Evolutionary conservation across 2,329 filamentous ascomycete genomes (phyloP), one percentile per base, ranked within the genome.

Genomic region (Talaromyces amestolkiae): DNA sequence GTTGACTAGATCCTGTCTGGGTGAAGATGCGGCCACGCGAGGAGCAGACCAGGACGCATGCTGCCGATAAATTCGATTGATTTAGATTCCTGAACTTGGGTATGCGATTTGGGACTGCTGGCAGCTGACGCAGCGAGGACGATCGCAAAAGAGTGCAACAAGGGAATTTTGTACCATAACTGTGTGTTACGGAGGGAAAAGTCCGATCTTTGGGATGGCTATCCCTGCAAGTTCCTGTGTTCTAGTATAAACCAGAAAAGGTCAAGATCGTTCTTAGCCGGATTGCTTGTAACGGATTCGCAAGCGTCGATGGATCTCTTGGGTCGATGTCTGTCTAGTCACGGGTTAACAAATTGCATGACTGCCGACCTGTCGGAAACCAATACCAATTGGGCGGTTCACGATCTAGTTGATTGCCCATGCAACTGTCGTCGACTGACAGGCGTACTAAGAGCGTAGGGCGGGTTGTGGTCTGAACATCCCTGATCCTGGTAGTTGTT

Each of bases 301-400:
- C 6, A 43, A 31, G 37, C 22, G 6, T 17, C 0, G 22, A 31
- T 27, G 22, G 39, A 43, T 58, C 39, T 59, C 19, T 31, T 39
- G 19, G 51, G 31, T 35, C n/a, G 31, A 56, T 56, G n/a, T 56
- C 51, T 27, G 11, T 17, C n/a, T 37, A 37, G 31, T 17, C 19
- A 53, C 27, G 13, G 27, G 27, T 35, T 13, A 54, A 54, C 51
- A 54, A 54, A 27, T 27, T 27, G 45, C 45, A 39, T 53, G 35
- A 49, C 47, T 56, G 53, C 53, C 33, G n/a, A 9, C 5, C 10
- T 24, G 53, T 56, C 47, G 33, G 43, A 33, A 61, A 35, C 27
- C 58, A 49, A 10, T 62, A 53, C 60, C 59, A 43, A 62, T 54
- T 62, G 60, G 47, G 60, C 35, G 60, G 60, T 37, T 35, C 47